Evolutionary conservation across 2,329 filamentous ascomycete genomes (phyloP).

Genomic region (Didymella pomorum): DNA sequence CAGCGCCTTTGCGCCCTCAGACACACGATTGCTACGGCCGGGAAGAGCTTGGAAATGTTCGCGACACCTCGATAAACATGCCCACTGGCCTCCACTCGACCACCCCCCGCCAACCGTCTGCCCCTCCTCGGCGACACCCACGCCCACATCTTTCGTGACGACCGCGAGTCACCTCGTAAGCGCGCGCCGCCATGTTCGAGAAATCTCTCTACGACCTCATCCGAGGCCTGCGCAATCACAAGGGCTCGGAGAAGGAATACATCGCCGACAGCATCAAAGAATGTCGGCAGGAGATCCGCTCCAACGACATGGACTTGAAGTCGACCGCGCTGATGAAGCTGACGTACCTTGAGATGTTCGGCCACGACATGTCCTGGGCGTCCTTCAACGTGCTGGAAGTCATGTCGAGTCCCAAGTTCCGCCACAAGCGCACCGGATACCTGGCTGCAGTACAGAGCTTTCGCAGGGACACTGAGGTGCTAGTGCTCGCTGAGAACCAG

Average conservation of each 20-base stretch:
- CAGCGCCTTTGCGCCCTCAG: constrained; percentile 8
- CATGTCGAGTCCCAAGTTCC: constrained; percentile 95
- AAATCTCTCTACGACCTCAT: constrained; percentile 99
- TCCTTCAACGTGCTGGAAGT: constrained; percentile 98
- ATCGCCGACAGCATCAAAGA: constrained; percentile 93
- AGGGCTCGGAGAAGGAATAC: constrained; percentile 93
- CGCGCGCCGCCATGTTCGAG: constrained; percentile 78
- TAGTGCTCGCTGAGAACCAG: constrained; percentile 97
- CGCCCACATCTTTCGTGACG: background rate
- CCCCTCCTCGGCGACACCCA: constrained; percentile 14
- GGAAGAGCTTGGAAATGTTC: constrained; percentile 9
- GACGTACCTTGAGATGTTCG: constrained; percentile 98
- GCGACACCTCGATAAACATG: constrained; percentile 40
- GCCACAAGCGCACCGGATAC: constrained; percentile 95
- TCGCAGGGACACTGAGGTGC: constrained; percentile 90
- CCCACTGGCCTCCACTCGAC: constrained; percentile 37
- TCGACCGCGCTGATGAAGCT: constrained; percentile 94
- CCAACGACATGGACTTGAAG: constrained; percentile 97
- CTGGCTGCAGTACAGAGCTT: constrained; percentile 96
- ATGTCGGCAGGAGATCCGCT: constrained; percentile 91
- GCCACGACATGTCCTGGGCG: constrained; percentile 99
- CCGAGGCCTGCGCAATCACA: constrained; percentile 91
- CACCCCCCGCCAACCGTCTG: constrained; percentile 24
- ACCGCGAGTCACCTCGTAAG: constrained; percentile 18
- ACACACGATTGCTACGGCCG: background rate